A percentile compares a stretch with the other conserved stretches of the same genome.
phyloP scores from a whole-genome alignment of 2,329 filamentous ascomycete genomes.

The Hymenoscyphus scutula region DNA sequence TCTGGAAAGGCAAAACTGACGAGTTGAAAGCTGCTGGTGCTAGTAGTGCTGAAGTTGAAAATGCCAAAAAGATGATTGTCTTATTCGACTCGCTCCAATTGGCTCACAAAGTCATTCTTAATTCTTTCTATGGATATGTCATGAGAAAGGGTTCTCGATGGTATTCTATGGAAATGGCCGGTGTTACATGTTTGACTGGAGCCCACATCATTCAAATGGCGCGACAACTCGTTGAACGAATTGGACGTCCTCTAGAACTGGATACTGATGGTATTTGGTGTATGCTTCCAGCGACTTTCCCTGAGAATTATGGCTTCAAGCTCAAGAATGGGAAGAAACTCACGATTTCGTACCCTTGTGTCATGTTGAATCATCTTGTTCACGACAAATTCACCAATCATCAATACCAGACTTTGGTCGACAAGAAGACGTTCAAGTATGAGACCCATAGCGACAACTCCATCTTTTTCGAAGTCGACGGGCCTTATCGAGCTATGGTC shows the following conservation, averaged over 20 bases:
- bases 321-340: conserved; percentile 95
- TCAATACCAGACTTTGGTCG: conserved; percentile 88
- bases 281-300: conserved; percentile 93
- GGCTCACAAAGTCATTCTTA: conserved; percentile 97
- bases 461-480: conserved; percentile 99
- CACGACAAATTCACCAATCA: conserved; percentile 95
- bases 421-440: conserved; percentile 79
- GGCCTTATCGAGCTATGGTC: conserved; percentile 96
- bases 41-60: conserved; percentile 72
- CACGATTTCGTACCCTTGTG: conserved; percentile 94
- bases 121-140: conserved; percentile 98
- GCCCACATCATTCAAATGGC: conserved; percentile 97
- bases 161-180: conserved; percentile 99
- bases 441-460: conserved; percentile 98
- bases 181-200: conserved; percentile 94
- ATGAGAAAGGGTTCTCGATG: conserved; percentile 98
- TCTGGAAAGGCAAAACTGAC: conserved; percentile 97
- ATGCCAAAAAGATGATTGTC: conserved; percentile 98
- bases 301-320: conserved; percentile 93
- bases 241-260: conserved; percentile 87
- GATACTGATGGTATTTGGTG: conserved; percentile 99
- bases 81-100: conserved; percentile 94
- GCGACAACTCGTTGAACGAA: conserved; percentile 85
- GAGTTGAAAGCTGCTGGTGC: conserved; percentile 81
- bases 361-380: conserved; percentile 98